Conservation (phyloP, 2,329 filamentous ascomycete species). For the Leptographium galeiforme region DNA sequence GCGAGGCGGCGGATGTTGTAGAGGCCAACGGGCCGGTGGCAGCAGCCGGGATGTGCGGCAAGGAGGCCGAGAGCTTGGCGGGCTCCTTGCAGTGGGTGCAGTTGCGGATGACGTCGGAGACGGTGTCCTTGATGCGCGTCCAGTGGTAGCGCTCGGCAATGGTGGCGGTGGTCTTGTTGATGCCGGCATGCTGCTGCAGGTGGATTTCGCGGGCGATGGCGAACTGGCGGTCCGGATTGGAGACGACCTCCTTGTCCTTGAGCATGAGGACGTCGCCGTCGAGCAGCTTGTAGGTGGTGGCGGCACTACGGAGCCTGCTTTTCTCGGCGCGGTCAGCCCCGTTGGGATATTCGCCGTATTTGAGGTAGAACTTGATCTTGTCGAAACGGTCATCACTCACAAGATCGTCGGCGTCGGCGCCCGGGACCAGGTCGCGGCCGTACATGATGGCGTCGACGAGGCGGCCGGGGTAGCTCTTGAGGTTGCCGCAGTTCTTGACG, state of each 20-base stretch:
- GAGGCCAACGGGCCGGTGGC: not conserved
- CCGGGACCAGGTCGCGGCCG: slow-evolving; percentile 48
- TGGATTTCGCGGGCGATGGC: slow-evolving; percentile 75
- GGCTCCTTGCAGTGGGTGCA: slow-evolving; percentile 81
- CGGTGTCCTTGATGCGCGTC: slow-evolving; percentile 96
- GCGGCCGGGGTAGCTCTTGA: slow-evolving; percentile 54
- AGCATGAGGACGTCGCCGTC: slow-evolving; percentile 78
- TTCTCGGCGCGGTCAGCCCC: slow-evolving; percentile 93
- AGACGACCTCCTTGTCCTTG: slow-evolving; percentile 94
- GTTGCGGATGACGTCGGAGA: slow-evolving; percentile 85
- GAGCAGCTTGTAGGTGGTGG: slow-evolving; percentile 84
- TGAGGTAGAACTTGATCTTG: slow-evolving; percentile 96
- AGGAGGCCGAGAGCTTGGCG: slow-evolving; percentile 36
- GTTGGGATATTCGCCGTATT: slow-evolving; percentile 83
- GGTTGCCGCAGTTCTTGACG: slow-evolving; percentile 57
- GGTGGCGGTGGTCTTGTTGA: slow-evolving; percentile 93
- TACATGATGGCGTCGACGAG: slow-evolving; percentile 67
- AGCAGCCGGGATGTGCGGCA: not conserved
- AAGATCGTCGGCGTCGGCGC: slow-evolving; percentile 59
- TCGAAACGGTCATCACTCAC: slow-evolving; percentile 94
- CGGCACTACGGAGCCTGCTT: slow-evolving; percentile 81
- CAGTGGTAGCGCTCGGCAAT: slow-evolving; percentile 94
- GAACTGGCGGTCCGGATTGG: slow-evolving; percentile 78
- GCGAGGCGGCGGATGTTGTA: not conserved
- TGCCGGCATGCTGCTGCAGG: slow-evolving; percentile 66